Percentiles rank a stretch among this genome's conserved stretches.
Conservation (phyloP, 2,329 filamentous ascomycete genomes). For the Ophiostoma piceae region DNA sequence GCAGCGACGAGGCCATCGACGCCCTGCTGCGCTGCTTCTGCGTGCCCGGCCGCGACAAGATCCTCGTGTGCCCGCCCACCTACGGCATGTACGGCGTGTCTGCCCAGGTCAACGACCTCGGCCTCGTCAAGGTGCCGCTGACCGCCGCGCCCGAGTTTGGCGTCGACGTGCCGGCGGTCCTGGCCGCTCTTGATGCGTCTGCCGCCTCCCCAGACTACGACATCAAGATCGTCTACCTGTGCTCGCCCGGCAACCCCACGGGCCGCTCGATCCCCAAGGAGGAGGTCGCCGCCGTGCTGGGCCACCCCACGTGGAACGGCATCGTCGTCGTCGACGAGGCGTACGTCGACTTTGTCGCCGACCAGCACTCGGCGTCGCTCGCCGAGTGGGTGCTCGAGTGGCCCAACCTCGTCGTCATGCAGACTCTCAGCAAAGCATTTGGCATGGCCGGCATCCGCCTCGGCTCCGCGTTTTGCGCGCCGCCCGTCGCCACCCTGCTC, state of each 20-base stretch:
- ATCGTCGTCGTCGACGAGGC: slow-evolving; percentile 91
- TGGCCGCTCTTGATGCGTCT: slow-evolving; percentile 47
- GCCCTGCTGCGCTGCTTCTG: slow-evolving; percentile 92
- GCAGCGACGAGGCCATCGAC: slow-evolving; percentile 95
- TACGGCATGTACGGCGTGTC: slow-evolving; percentile 98
- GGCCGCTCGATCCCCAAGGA: slow-evolving; percentile 70
- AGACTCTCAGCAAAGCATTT: slow-evolving; percentile 97
- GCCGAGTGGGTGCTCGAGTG: slow-evolving; percentile 89
- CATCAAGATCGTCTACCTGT: slow-evolving; percentile 88
- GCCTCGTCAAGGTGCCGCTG: slow-evolving; percentile 79
- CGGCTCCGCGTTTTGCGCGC: slow-evolving; percentile 74
- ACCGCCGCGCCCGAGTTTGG: slow-evolving; percentile 65
- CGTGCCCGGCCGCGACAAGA: slow-evolving; percentile 76
- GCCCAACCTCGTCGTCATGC: slow-evolving; percentile 95
- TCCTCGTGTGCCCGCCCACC: slow-evolving; percentile 90
- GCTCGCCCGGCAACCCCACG: slow-evolving; percentile 93
- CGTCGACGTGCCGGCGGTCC: slow-evolving; percentile 66
- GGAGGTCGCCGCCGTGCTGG: slow-evolving; percentile 67
- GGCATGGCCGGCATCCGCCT: slow-evolving; percentile 90
- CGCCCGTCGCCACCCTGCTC: slow-evolving; percentile 69
- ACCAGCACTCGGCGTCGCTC: slow-evolving; percentile 58
- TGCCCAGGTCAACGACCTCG: slow-evolving; percentile 88
- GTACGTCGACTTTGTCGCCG: slow-evolving; percentile 86
- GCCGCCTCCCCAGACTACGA: slow-evolving; percentile 37
- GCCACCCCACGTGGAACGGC: slow-evolving; percentile 91